Evolutionary conservation across 768 basidiomycete species (phyloP), one percentile per base, ranked within the genome.

Genomic region (Trametopsis cervina): DNA sequence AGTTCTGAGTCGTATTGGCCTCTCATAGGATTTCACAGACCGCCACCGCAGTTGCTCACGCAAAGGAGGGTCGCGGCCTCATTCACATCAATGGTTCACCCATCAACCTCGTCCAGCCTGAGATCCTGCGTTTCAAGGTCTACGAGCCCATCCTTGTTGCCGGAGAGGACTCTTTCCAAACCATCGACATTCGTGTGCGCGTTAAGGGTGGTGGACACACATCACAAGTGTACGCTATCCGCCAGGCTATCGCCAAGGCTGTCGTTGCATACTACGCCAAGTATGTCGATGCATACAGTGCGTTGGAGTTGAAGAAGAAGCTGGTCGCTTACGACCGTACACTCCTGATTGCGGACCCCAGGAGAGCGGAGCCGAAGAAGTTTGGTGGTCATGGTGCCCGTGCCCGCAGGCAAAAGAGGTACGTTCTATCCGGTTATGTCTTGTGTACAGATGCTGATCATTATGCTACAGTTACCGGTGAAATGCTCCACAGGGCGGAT

Each of bases 291-390:
- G 96, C 96, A 55, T 93, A 83, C 69, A 92, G 89, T 60, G 92
- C 95, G 21, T 81, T 99, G 71, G 94, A 95, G 73, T 68, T 99
- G 72, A 97, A 96, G 83, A 98, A 98, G 80, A 90, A 89, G 68
- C 73, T 98, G 58, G 89, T 96, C 53, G 84, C 90, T 13, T 98
- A 98, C 69, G 96, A 99, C 76, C 77, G 88, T 57, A 82, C 88
- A 42, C 72, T 95, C 52, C 69, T 94, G 61, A 93, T 94, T 57
- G 88, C 92, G 48, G 92, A 95, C 67, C 92, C 91, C 57, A 83
- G 96, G 73, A 85, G 95, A 75, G 89, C 88, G 85, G 95, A 98
- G 69, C 95, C 95, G 60, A 97, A 97, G 84, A 96, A 95, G 74
- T 97, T 98, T 68, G 95, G 94, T 80, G 94, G 94, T 77, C 78